phyloP scores from a whole-genome alignment of 2,329 filamentous ascomycete genomes.

The Geosmithia flava region DNA sequence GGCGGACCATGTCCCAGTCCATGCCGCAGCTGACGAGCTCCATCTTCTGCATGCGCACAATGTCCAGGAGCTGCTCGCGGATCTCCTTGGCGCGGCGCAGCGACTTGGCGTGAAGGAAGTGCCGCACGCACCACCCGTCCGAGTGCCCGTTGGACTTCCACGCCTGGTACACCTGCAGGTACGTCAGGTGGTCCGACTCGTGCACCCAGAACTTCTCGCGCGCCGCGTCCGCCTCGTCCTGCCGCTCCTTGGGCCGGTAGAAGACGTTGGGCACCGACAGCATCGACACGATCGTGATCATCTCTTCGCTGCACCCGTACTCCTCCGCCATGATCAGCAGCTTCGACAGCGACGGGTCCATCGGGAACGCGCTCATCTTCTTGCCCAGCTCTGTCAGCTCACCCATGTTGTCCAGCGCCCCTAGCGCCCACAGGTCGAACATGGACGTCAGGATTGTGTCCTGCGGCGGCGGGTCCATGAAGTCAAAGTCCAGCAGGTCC shows the following conservation, averaged over 20 bases:
- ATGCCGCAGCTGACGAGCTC: slow-evolving; percentile 76
- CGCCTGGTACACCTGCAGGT: slow-evolving; percentile 89
- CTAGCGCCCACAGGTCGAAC: slow-evolving; percentile 94
- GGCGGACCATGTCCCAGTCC: slow-evolving; percentile 91
- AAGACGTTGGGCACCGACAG: slow-evolving; percentile 93
- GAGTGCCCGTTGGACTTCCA: slow-evolving; percentile 87
- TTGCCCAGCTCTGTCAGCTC: slow-evolving; percentile 77
- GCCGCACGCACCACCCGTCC: slow-evolving; percentile 83
- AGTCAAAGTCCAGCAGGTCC: slow-evolving; percentile 91
- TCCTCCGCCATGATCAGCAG: slow-evolving; percentile 83
- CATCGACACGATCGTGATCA: slow-evolving; percentile 98
- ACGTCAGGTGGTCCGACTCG: slow-evolving; percentile 91
- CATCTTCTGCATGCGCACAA: slow-evolving; percentile 93
- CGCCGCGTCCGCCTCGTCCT: slow-evolving; percentile 91
- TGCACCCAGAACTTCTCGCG: slow-evolving; percentile 98
- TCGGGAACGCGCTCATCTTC: slow-evolving; percentile 95
- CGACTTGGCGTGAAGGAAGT: slow-evolving; percentile 93
- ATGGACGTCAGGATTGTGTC: slow-evolving; percentile 96
- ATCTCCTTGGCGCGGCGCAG: slow-evolving; percentile 88
- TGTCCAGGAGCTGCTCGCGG: slow-evolving; percentile 82
- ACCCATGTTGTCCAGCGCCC: slow-evolving; percentile 85
- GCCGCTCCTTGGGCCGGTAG: slow-evolving; percentile 90
- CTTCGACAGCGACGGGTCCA: slow-evolving; percentile 94
- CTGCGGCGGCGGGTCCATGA: slow-evolving; percentile 97
- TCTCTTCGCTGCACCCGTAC: slow-evolving; percentile 91